These are phyloP conservation scores for Huntiella savannae DNA, from an alignment of 2,329 filamentous ascomycete species.

Conservation along the genomic window DNA sequence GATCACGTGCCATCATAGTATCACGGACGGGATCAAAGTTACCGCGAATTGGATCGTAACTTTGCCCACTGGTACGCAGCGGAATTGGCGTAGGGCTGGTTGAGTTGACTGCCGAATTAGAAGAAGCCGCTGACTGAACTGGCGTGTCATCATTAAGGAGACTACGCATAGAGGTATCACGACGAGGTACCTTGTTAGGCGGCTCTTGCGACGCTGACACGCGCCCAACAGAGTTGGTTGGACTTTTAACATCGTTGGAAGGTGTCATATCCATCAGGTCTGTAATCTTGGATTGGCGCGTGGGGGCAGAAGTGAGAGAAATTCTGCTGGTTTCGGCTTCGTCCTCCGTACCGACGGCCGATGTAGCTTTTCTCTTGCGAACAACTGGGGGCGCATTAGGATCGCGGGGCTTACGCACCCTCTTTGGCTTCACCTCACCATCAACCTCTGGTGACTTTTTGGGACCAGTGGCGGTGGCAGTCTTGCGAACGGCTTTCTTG, in stretches of 20 bases:
- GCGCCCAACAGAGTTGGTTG: conserved; percentile 3
- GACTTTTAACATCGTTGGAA: conserved; percentile 14
- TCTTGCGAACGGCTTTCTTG: conserved; percentile 47
- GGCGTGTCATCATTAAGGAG: conserved; percentile 36
- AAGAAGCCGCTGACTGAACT: conserved; percentile 16
- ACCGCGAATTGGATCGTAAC: conserved; percentile 81
- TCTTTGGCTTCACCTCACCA: conserved; percentile 27
- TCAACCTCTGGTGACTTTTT: conserved; percentile 21
- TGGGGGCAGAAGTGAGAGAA: conserved; percentile 16
- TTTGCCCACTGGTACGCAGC: conserved; percentile 52
- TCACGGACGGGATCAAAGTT: conserved; percentile 45
- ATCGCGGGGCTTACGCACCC: conserved; percentile 33
- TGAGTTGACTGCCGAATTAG: conserved; percentile 16
- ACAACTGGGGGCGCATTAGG: conserved; percentile 35
- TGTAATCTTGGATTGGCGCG: conserved; percentile 22
- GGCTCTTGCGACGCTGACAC: conserved; percentile 16
- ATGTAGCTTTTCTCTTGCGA: conserved; percentile 34
- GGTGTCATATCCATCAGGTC: conserved; percentile 18
- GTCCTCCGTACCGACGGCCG: conserved; percentile 21
- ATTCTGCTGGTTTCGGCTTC: conserved; percentile 20
- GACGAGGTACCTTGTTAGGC: conserved; percentile 29
- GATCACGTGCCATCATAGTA: conserved; percentile 36
- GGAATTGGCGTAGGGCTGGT: conserved; percentile 24
- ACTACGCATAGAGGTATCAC: conserved; percentile 36
- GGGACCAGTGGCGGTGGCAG: conserved; percentile 33